phyloP scores from a whole-genome alignment of 1,284 basidiomycete genomes.

The Austroboletus novae-zelandiae region DNA sequence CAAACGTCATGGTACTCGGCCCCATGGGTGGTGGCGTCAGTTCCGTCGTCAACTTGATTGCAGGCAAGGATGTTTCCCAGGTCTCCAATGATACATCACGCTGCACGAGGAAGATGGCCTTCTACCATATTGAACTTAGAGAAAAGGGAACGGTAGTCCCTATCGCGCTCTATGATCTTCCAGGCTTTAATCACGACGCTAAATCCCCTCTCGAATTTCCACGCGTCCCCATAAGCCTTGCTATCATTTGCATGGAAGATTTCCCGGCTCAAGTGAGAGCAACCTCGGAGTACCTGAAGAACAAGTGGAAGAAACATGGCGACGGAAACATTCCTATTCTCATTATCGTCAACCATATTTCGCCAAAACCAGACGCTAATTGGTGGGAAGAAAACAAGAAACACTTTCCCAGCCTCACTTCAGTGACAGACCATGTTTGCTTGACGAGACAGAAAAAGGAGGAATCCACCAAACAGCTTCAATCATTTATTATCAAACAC shows the following conservation, averaged over 20 bases:
- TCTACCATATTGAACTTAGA: conserved; percentile 17
- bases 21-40: conserved; percentile 25
- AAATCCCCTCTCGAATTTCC: conserved; percentile 22
- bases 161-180: conserved; percentile 24
- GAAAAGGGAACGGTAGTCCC: conserved; percentile 10
- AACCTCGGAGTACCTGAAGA: conserved; percentile 19
- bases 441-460: conserved; percentile 18
- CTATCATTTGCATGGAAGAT: conserved; percentile 23
- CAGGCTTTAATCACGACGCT: conserved; percentile 18
- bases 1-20: conserved; percentile 25
- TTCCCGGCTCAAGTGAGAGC: conserved; percentile 20
- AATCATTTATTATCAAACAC: conserved; percentile 18
- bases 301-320: conserved; percentile 18
- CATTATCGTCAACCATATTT: conserved; percentile 22
- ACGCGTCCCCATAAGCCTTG: conserved; percentile 19
- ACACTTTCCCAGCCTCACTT: conserved; percentile 18
- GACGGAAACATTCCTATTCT: conserved; percentile 17
- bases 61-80: conserved; percentile 15
- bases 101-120: conserved; percentile 16
- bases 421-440: conserved; percentile 17
- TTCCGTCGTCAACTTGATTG: conserved; percentile 27
- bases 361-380: conserved; percentile 15
- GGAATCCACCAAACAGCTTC: conserved; percentile 21
- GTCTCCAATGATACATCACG: conserved; percentile 18
- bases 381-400: conserved; percentile 26